A percentile compares a stretch with the other conserved stretches of the same genome.
Conservation (phyloP, 331 rosid genomes). For the Malus hybrid region DNA sequence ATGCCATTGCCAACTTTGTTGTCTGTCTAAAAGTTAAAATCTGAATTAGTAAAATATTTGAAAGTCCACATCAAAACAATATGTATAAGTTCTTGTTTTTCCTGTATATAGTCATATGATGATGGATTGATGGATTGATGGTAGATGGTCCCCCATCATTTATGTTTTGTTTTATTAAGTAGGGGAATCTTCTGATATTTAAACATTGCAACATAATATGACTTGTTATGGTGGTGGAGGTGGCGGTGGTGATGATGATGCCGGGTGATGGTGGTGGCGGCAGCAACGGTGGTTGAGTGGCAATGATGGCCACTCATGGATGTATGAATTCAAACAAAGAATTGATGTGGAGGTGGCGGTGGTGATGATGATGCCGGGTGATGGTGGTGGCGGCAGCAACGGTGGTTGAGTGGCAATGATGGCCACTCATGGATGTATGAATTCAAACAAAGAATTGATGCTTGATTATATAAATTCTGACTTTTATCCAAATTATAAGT, state of each 20-base stretch:
- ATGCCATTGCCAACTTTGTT: neutral
- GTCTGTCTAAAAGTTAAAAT: neutral
- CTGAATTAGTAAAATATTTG: neutral
- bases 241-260: neutral
- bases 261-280: neutral
- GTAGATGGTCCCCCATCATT: neutral
- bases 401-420: neutral
- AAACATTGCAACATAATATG: too few relatives aligned
- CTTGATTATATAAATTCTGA: too few relatives aligned
- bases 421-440: neutral
- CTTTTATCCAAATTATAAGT: accelerated
- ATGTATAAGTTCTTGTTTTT: neutral
- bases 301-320: neutral
- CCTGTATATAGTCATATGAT: neutral
- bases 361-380: too few relatives aligned
- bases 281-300: neutral
- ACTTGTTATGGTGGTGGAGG: neutral
- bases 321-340: too few relatives aligned
- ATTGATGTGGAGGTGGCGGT: neutral
- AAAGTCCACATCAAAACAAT: neutral
- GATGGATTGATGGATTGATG: neutral
- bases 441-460: too few relatives aligned
- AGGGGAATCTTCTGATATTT: neutral
- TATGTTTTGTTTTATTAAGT: neutral
- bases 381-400: neutral